Percentiles rank a stretch among this genome's conserved stretches.
Conservation (phyloP, 2,329 filamentous ascomycete species). For the Fusarium oligoseptatum region DNA sequence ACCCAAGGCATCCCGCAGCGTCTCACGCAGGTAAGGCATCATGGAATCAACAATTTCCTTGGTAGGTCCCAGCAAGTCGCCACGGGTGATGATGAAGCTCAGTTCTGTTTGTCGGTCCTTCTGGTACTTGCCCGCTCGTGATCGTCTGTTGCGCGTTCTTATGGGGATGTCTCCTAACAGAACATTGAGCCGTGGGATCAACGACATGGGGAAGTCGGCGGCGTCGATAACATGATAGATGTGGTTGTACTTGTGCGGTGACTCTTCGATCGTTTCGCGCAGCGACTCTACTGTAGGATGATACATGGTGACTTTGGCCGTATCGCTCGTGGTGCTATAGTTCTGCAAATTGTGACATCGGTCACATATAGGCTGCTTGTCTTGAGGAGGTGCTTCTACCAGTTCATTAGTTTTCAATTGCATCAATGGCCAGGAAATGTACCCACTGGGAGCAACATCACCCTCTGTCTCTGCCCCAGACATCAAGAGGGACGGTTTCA, state of each 20-base stretch:
- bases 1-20: conserved; percentile 82
- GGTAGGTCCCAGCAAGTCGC: conserved; percentile 85
- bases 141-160: conserved; percentile 84
- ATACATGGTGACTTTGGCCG: conserved; percentile 70
- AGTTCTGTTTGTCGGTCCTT: conserved; percentile 79
- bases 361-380: conserved; percentile 78
- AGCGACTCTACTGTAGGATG: conserved; percentile 87
- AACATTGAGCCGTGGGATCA: conserved; percentile 81
- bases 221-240: conserved; percentile 96
- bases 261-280: conserved; percentile 86
- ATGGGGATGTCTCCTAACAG: conserved; percentile 79
- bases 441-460: conserved; percentile 34
- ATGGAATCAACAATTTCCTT: conserved; percentile 87
- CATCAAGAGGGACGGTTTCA: conserved; percentile 58
- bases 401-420: conserved; percentile 20
- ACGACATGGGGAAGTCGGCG: conserved; percentile 95
- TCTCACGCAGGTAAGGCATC: conserved; percentile 86
- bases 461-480: conserved; percentile 45
- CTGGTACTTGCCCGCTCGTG: conserved; percentile 74
- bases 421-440: background rate
- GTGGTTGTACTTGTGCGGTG: conserved; percentile 90
- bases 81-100: conserved; percentile 91
- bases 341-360: conserved; percentile 87
- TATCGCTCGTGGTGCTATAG: conserved; percentile 71
- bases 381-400: conserved; percentile 26